Percentiles rank a stretch among this genome's conserved stretches.
phyloP scores from a whole-genome alignment of 495 filamentous ascomycete species.

The Penicillium verhagenii region DNA sequence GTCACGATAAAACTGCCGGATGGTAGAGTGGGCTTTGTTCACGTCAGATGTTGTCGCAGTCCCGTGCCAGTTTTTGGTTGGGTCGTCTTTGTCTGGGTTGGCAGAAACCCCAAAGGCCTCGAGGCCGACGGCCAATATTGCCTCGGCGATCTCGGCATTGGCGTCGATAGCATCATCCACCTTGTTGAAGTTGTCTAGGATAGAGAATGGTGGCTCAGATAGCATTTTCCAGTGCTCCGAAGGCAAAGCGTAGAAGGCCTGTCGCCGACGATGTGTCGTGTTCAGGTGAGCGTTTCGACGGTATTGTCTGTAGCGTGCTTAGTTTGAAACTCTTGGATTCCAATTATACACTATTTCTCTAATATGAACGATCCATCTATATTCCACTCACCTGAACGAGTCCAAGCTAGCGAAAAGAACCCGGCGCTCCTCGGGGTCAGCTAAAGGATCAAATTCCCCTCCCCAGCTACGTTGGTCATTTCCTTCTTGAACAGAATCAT shows the following conservation, averaged over 20 bases:
- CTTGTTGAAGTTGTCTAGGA: conserved; percentile 69
- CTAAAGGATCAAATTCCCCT: conserved; percentile 59
- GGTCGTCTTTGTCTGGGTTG: conserved; percentile 30
- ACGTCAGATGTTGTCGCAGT: conserved; percentile 67
- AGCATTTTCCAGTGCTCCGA: conserved; percentile 78
- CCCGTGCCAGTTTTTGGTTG: conserved; percentile 58
- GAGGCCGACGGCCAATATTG: conserved; percentile 67
- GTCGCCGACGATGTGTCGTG: conserved; percentile 82
- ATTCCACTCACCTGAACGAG: conserved; percentile 73
- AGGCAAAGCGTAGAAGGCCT: conserved; percentile 89
- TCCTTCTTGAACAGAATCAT: conserved; percentile 11
- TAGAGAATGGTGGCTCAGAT: conserved; percentile 74
- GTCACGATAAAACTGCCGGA: conserved; percentile 93
- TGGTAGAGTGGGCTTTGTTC: conserved; percentile 85
- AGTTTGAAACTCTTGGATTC: too few relatives aligned
- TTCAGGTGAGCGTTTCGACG: conserved; percentile 78
- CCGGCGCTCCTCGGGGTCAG: conserved; percentile 70
- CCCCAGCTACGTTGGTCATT: conserved; percentile 47
- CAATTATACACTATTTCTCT: too few relatives aligned
- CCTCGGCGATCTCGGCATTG: conserved; percentile 79
- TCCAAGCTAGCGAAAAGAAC: conserved; percentile 77
- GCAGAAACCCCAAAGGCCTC: conserved; percentile 57
- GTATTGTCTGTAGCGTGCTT: conserved; percentile 63
- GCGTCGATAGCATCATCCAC: conserved; percentile 87
- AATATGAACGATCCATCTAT: too few relatives aligned